Evolutionary conservation across 2,329 filamentous ascomycete species (phyloP).

Genomic region (Dothistroma septosporum): DNA sequence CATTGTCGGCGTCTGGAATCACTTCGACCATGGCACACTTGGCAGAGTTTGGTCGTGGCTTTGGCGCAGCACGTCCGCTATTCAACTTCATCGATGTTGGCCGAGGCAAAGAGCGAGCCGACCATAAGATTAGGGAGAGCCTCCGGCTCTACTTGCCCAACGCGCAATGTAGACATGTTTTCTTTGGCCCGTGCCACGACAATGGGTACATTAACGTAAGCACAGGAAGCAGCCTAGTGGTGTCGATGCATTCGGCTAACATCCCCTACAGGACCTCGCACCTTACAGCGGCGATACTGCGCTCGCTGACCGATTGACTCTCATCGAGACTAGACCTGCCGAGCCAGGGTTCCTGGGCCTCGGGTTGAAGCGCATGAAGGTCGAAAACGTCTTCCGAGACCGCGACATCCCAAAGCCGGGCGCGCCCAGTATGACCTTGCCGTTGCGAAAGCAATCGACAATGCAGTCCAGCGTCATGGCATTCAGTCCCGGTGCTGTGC

Average conservation of each 20-base stretch:
- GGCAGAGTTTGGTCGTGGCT: slow-evolving; percentile 42
- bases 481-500: slow-evolving; percentile 10
- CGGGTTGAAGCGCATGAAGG: slow-evolving; percentile 39
- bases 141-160: slow-evolving; percentile 45
- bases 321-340: slow-evolving; percentile 44
- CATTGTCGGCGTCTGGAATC: slow-evolving; percentile 41
- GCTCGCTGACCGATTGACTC: slow-evolving; percentile 40
- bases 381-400: slow-evolving; percentile 42
- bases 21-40: slow-evolving; percentile 40
- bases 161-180: slow-evolving; percentile 43
- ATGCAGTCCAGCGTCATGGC: slow-evolving; percentile 7
- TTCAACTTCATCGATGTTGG: slow-evolving; percentile 49
- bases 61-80: slow-evolving; percentile 43
- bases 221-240: slow-evolving; percentile 31
- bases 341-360: slow-evolving; percentile 41
- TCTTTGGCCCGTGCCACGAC: slow-evolving; percentile 48
- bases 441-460: background rate
- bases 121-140: slow-evolving; percentile 46
- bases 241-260: slow-evolving; percentile 28
- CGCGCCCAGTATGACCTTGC: background rate
- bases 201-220: slow-evolving; percentile 36
- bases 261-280: slow-evolving; percentile 41
- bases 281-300: slow-evolving; percentile 41
- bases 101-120: slow-evolving; percentile 44
- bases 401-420: background rate